A percentile compares a stretch with the other conserved stretches of the same genome.
Evolutionary conservation across 768 basidiomycete species (phyloP).

Genomic region (Pleurotus tuber-regium): DNA sequence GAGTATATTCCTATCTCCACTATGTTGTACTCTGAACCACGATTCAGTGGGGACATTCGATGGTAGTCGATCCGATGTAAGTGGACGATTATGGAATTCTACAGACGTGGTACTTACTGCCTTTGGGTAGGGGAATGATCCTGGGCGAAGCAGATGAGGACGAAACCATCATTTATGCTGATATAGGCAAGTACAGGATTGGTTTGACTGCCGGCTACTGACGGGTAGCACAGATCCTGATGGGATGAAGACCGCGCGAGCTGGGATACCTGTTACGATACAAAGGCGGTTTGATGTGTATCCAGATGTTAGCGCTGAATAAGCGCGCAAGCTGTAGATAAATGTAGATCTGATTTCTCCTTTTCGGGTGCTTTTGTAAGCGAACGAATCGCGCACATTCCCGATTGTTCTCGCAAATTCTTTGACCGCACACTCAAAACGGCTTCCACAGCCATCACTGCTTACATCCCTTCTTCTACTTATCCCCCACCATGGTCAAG

Average conservation of each 20-base stretch:
- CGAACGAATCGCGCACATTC: conserved; percentile 4
- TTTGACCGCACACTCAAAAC: conserved; percentile 17
- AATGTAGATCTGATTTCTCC: not conserved
- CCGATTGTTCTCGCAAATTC: conserved; percentile 10
- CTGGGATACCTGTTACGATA: conserved; percentile 86
- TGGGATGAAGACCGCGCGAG: conserved; percentile 61
- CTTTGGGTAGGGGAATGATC: conserved; percentile 60
- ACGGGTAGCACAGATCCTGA: conserved; percentile 41
- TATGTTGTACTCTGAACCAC: not conserved
- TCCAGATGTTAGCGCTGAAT: conserved; percentile 52
- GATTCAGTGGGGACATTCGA: conserved; percentile 84
- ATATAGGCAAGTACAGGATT: conserved; percentile 67
- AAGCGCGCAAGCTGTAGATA: not conserved
- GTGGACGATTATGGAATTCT: conserved; percentile 24
- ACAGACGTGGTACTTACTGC: conserved; percentile 10
- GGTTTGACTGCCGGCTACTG: not conserved
- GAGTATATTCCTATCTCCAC: conserved; percentile 24
- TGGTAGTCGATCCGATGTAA: conserved; percentile 88
- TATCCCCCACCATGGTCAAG: conserved; percentile 51
- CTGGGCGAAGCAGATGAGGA: conserved; percentile 71
- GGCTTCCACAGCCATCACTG: conserved; percentile 14
- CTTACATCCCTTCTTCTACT: conserved; percentile 19
- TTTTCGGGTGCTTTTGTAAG: conserved; percentile 1
- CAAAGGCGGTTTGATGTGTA: conserved; percentile 96
- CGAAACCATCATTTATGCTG: conserved; percentile 75